Base-by-base conservation (phyloP, 441 rosid species). In the Viola pubescens region DNA sequence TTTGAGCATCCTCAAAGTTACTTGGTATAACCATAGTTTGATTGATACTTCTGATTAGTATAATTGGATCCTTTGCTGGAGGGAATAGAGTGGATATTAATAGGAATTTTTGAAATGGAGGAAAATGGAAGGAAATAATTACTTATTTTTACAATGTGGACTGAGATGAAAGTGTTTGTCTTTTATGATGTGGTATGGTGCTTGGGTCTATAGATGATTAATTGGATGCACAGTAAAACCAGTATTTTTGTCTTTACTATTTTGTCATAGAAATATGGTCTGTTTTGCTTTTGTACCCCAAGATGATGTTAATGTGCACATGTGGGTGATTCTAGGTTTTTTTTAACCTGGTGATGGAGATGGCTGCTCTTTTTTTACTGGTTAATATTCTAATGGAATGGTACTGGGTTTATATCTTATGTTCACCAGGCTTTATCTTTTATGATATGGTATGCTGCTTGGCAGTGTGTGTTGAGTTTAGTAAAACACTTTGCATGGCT, bases 201-300 rank as follows among this genome's bases (percentile, higher is more conserved):
- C 34, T 26, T 26, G 34, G 34, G 34, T 26, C 19, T 16, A 26
- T 26, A 26, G 34, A 26, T 26, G 1, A 26, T 26, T 26, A 26
- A 26, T 26, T 26, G 34, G 34, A 26, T 26, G 34, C 34, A 26
- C 34, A 26, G 34, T 26, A 26, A 26, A 26, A 26, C 34, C 34
- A 26, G 34, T 26, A 26, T 2, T 26, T 26, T 26, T 26, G 19
- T 6, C 16, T 48, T n/a, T 48, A 13, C 34, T 26, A 13, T 9
- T 48, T 48, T n/a, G 26, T 48, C 52, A 12, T 48, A 48, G 52
- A 48, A 48, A 48, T 48, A 48, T 48, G 26, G 52, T 13, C 13
- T 2, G 12, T 12, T 48, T 48, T 48, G 52, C 52, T 6, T 48
- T 2, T 13, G 34, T 40, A 38, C 37, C 37, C 47, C 11, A 14